Percentiles rank a stretch among this genome's conserved stretches.
phyloP scores from a whole-genome alignment of 2,329 filamentous ascomycete species.

The Fusarium solani-melongenae region DNA sequence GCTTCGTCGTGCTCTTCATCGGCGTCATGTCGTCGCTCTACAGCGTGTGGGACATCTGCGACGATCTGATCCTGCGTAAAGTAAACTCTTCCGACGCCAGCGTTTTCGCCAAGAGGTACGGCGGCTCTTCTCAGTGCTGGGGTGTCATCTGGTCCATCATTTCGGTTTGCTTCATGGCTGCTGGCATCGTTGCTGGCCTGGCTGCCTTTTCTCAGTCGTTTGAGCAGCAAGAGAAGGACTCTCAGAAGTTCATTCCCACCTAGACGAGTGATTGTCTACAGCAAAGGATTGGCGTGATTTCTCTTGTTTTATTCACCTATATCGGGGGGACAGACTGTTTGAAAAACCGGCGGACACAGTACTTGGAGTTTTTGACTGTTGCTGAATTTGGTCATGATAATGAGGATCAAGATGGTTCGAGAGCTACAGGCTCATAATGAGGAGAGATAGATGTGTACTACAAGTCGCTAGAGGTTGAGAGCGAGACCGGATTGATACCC shows the following conservation, averaged over 20 bases:
- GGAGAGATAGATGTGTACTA: slow-evolving; percentile 5
- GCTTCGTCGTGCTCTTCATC: slow-evolving; percentile 82
- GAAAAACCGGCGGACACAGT: not conserved
- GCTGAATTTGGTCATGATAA: slow-evolving; percentile 29
- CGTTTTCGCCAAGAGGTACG: slow-evolving; percentile 81
- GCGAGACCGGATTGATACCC: slow-evolving; percentile 36
- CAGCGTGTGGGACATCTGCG: slow-evolving; percentile 87
- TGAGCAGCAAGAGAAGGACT: slow-evolving; percentile 74
- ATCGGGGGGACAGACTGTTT: not conserved
- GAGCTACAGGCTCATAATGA: not conserved
- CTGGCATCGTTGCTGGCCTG: slow-evolving; percentile 79
- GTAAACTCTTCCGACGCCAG: slow-evolving; percentile 84
- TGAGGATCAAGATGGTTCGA: slow-evolving; percentile 11
- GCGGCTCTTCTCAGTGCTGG: slow-evolving; percentile 84
- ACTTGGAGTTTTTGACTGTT: not conserved
- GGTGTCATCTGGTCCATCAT: slow-evolving; percentile 82
- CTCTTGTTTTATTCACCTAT: not conserved
- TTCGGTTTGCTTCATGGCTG: slow-evolving; percentile 76
- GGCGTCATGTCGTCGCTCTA: slow-evolving; percentile 86
- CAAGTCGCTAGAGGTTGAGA: not conserved
- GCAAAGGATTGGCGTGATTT: not conserved
- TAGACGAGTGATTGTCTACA: slow-evolving; percentile 20
- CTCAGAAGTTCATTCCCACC: slow-evolving; percentile 72
- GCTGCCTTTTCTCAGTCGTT: slow-evolving; percentile 80
- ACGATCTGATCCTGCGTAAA: slow-evolving; percentile 83